Base-by-base conservation (phyloP, 352 stramenopile genomes). In the Blastocystis sp. region DNA sequence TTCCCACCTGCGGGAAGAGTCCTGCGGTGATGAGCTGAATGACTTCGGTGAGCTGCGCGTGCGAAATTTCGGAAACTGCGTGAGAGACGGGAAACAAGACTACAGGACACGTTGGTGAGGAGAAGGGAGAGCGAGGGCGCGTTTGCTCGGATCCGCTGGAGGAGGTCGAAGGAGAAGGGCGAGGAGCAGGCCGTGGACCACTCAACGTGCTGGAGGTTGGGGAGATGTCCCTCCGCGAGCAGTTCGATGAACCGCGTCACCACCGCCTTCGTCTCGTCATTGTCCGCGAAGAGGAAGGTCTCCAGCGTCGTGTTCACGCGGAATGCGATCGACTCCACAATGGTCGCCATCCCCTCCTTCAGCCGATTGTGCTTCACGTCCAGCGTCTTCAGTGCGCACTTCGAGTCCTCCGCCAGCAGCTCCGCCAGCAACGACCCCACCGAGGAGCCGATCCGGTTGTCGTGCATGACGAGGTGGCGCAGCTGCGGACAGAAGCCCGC, bases 361-460 rank as follows among this genome's bases (percentile, higher is more conserved):
- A 72, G 61, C 21, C 61, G 61, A 44, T 72, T 72, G 29, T 46
- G 61, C 6, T 46, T 46, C 16, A 72, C 27, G 42, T 72, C 61
- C 61, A 72, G 21, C 18, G 16, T 44, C 6, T 42, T 8, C 42
- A 72, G 61, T 14, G 11, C 2, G 32, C 27, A 27, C 11, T 21
- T 27, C 1, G 27, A n/a, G 4, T 14, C 32, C 11, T 27, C 51
- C 16, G 21, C 21, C 4, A 72, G 61, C 32, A 72, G 8, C 14
- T 46, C 61, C 21, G 29, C 61, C 36, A 72, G 32, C n/a, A 72
- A 21, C 32, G 61, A 11, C 8, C 61, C 61, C 42, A 46, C 32
- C n/a, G 61, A 44, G 34, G 61, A 46, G 18, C 61, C 61, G 32
- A 72, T 72, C n/a, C 32, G 61, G 42, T 72, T 72, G 42, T 72